phyloP scores from a whole-genome alignment of 2,329 filamentous ascomycete species.

The Fusarium nodosum region DNA sequence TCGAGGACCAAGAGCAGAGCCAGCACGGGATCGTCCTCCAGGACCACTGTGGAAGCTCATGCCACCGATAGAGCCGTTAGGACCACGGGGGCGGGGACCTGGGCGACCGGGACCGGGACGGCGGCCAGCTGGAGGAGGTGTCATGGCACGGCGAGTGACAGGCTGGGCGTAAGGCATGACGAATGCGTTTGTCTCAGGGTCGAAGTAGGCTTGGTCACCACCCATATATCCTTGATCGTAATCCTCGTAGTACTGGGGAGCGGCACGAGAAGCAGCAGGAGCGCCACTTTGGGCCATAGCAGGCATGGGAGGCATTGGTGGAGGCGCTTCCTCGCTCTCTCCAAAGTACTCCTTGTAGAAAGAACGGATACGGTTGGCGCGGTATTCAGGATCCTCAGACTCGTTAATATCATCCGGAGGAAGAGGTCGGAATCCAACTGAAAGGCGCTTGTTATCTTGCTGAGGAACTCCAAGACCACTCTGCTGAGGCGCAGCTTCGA shows the following conservation, averaged over 20 bases:
- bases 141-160: slow-evolving; percentile 92
- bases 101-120: slow-evolving; percentile 55
- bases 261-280: slow-evolving; percentile 14
- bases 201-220: slow-evolving; percentile 73
- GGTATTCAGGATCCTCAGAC: slow-evolving; percentile 90
- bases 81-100: slow-evolving; percentile 55
- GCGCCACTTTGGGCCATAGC: slow-evolving; percentile 42
- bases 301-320: slow-evolving; percentile 58
- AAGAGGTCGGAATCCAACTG: slow-evolving; percentile 83
- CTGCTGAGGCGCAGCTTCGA: slow-evolving; percentile 49
- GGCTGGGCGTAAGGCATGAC: slow-evolving; percentile 88
- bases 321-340: slow-evolving; percentile 72
- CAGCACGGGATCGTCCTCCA: slow-evolving; percentile 71
- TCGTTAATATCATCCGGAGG: slow-evolving; percentile 85
- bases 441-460: slow-evolving; percentile 70
- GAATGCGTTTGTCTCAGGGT: slow-evolving; percentile 77
- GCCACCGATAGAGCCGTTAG: slow-evolving; percentile 64
- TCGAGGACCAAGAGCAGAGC: slow-evolving; percentile 63
- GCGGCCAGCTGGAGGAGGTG: slow-evolving; percentile 79
- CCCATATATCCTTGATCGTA: slow-evolving; percentile 78
- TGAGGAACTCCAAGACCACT: slow-evolving; percentile 66
- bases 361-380: slow-evolving; percentile 95
- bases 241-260: slow-evolving; percentile 76
- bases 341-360: slow-evolving; percentile 99
- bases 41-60: slow-evolving; percentile 61